Conservation (phyloP, 2,329 filamentous ascomycete genomes). For the Fusarium sp. region DNA sequence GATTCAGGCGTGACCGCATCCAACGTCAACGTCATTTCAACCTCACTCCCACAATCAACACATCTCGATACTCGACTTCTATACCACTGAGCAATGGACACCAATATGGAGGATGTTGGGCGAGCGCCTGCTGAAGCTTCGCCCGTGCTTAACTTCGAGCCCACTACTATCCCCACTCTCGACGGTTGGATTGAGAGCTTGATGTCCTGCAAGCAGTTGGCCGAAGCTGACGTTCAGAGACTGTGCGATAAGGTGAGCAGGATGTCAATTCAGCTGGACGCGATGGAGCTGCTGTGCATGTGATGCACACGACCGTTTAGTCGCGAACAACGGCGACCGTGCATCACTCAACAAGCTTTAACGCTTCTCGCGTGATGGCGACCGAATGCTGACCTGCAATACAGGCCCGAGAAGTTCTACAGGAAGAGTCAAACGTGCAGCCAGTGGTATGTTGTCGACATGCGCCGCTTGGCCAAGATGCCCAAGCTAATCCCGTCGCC, state of each 20-base stretch:
- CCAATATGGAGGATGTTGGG: slow-evolving; percentile 98
- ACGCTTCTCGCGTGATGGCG: slow-evolving; percentile 48
- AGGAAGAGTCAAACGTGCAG: slow-evolving; percentile 98
- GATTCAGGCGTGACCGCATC: slow-evolving; percentile 49
- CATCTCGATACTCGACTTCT: slow-evolving; percentile 18
- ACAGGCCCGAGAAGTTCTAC: slow-evolving; percentile 93
- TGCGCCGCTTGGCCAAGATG: slow-evolving; percentile 22
- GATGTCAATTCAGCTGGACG: neutral
- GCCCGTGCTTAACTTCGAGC: slow-evolving; percentile 74
- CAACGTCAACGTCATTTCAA: slow-evolving; percentile 45
- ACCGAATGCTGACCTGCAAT: slow-evolving; percentile 47
- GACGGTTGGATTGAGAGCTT: slow-evolving; percentile 99
- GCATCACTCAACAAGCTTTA: slow-evolving; percentile 26
- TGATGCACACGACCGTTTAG: neutral
- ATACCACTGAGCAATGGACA: slow-evolving; percentile 75
- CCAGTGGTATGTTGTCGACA: slow-evolving; percentile 80
- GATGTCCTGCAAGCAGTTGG: slow-evolving; percentile 98
- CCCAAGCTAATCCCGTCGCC: slow-evolving; percentile 46
- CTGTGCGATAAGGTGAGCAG: slow-evolving; percentile 91
- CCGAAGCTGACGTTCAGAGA: slow-evolving; percentile 92
- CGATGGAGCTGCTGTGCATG: neutral
- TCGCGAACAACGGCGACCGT: slow-evolving; percentile 10
- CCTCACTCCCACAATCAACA: slow-evolving; percentile 32
- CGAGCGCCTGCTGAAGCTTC: slow-evolving; percentile 84
- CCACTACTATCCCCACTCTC: slow-evolving; percentile 88